Conservation (phyloP, 352 stramenopile genomes). For the Globisporangium iwayamae region DNA sequence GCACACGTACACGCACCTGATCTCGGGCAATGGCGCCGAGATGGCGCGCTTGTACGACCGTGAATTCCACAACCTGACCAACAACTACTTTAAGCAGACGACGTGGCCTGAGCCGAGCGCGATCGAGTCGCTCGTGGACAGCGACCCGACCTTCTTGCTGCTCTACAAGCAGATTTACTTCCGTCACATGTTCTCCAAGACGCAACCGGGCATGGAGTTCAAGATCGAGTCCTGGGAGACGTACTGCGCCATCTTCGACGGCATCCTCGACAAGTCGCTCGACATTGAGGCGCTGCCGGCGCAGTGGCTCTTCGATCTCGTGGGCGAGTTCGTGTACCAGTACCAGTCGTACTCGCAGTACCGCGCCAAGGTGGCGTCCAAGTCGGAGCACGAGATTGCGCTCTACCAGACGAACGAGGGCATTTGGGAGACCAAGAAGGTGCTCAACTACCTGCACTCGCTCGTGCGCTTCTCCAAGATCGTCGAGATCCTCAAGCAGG, state of each 20-base stretch:
- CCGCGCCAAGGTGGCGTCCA: conserved; percentile 77
- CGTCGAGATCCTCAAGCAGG: conserved; percentile 77
- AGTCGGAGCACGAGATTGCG: conserved; percentile 54
- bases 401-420: conserved; percentile 74
- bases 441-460: conserved; percentile 94
- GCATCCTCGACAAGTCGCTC: conserved; percentile 83
- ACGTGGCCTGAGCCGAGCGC: conserved; percentile 92
- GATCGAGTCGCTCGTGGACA: conserved; percentile 78
- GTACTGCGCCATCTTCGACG: conserved; percentile 94
- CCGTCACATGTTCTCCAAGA: conserved; percentile 93
- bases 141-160: conserved; percentile 90
- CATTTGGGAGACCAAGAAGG: conserved; percentile 95
- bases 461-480: conserved; percentile 92
- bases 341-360: conserved; percentile 99
- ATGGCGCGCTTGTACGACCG: conserved; percentile 87
- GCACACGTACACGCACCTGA: conserved; percentile 84
- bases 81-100: conserved; percentile 94
- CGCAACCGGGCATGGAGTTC: conserved; percentile 84
- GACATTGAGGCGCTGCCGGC: conserved; percentile 87
- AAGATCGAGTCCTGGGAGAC: conserved; percentile 92
- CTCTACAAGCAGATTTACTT: conserved; percentile 97
- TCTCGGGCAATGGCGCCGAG: conserved; percentile 75
- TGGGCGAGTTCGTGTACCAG: conserved; percentile 99
- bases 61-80: conserved; percentile 85
- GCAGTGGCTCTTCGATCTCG: conserved; percentile 98